A percentile compares a stretch with the other conserved stretches of the same genome.
Evolutionary conservation across 306 rosid genomes (phyloP).

Genomic region (Gynostemma pentaphyllum): DNA sequence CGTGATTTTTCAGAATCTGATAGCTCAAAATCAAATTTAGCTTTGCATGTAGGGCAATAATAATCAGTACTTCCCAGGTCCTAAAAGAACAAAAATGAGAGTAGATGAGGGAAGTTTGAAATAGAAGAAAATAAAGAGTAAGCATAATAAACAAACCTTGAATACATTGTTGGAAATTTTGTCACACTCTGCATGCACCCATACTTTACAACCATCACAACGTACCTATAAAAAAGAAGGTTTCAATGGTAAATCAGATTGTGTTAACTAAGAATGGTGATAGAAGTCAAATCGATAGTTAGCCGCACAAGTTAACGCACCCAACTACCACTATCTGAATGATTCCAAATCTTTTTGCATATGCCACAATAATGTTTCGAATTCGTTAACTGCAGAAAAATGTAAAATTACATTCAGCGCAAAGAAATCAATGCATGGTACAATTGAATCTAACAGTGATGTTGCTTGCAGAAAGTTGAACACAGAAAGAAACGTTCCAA

Average conservation of each 20-base stretch:
- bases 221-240: conserved; percentile 57
- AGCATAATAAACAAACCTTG: conserved; percentile 43
- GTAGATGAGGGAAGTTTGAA: conserved; percentile 12
- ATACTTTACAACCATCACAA: conserved; percentile 96
- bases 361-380: conserved; percentile 94
- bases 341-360: conserved; percentile 90
- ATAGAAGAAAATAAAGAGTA: conserved; percentile 9
- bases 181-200: conserved; percentile 99
- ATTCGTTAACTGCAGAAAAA: conserved; percentile 58
- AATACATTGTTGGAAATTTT: conserved; percentile 67
- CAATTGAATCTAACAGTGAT: neutral
- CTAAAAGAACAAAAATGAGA: conserved; percentile 36
- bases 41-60: conserved; percentile 96
- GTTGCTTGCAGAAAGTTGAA: conserved; percentile 11
- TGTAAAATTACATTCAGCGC: conserved; percentile 5
- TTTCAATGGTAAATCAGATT: conserved; percentile 10
- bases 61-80: conserved; percentile 88
- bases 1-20: conserved; percentile 83
- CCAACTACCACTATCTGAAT: conserved; percentile 97
- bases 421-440: conserved; percentile 12
- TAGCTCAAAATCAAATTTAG: conserved; percentile 83
- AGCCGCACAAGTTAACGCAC: conserved; percentile 42
- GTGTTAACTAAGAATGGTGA: neutral
- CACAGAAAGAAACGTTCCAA: conserved; percentile 2
- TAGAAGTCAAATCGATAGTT: conserved; percentile 11